These are phyloP conservation scores for Exophiala dermatitidis DNA, from an alignment of 2,329 filamentous ascomycete genomes.

Conservation along the genomic window DNA sequence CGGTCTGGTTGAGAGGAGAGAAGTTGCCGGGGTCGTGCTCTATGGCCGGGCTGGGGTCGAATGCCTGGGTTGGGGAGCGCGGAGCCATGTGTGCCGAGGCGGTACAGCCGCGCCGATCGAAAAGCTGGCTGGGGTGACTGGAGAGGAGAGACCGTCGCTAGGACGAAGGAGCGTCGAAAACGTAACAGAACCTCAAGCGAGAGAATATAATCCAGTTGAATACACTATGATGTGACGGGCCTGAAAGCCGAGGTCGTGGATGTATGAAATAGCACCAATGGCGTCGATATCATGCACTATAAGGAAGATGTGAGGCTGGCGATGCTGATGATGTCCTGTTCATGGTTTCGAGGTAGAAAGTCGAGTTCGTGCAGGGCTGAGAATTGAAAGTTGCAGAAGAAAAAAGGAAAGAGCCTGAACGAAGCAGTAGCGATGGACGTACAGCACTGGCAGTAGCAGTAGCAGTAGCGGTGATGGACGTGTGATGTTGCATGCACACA, in stretches of 20 bases:
- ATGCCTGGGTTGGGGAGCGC: conserved; percentile 23
- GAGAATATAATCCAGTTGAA: conserved; percentile 1
- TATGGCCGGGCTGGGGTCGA: conserved; percentile 25
- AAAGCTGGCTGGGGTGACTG: not conserved
- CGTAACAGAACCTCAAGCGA: not conserved
- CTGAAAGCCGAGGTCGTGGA: not conserved
- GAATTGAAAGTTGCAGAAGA: not conserved
- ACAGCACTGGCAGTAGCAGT: not conserved
- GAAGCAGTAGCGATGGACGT: not conserved
- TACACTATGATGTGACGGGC: conserved; percentile 5
- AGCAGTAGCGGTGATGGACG: not conserved
- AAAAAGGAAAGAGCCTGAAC: not conserved
- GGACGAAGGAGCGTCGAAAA: not conserved
- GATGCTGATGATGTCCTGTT: not conserved
- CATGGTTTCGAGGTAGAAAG: not conserved
- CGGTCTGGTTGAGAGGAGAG: conserved; percentile 19
- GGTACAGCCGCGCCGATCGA: not conserved
- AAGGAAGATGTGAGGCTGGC: conserved; percentile 5
- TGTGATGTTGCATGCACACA: not conserved
- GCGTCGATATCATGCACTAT: conserved; percentile 6
- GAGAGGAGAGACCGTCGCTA: not conserved
- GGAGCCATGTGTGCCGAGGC: conserved; percentile 18
- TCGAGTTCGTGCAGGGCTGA: not conserved
- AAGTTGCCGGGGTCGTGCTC: conserved; percentile 22
- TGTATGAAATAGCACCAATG: conserved; percentile 1